Conservation (phyloP, 106 monocot species). For the Dioscorea dumetorum region DNA sequence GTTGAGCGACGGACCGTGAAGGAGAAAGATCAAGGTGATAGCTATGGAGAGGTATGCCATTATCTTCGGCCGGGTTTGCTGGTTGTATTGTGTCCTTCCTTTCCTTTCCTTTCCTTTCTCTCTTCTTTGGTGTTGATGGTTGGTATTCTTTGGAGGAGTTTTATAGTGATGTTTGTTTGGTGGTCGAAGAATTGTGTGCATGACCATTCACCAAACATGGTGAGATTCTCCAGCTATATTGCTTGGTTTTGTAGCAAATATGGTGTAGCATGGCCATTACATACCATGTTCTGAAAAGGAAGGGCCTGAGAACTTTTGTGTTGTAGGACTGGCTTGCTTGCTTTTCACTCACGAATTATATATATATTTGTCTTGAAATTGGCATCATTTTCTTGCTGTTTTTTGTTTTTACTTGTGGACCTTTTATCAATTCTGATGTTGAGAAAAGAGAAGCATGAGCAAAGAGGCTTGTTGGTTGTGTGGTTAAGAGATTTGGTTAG, state of each 20-base stretch:
- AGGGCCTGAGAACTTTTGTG: not conserved
- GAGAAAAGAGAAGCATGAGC: too few species aligned
- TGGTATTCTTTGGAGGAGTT: not conserved
- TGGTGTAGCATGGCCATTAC: not conserved
- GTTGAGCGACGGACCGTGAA: not conserved
- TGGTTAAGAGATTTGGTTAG: too few species aligned
- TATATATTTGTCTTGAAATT: not conserved
- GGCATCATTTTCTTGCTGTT: not conserved
- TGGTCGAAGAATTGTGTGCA: not conserved
- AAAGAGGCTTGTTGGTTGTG: too few species aligned
- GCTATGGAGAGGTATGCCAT: not conserved
- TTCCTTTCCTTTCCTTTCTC: not conserved
- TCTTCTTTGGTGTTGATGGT: not conserved
- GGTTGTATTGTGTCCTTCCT: not conserved
- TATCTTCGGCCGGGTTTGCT: not conserved
- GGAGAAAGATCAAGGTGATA: slow-evolving; percentile 13
- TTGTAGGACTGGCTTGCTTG: not conserved
- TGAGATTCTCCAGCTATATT: not conserved
- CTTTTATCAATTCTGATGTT: too few species aligned
- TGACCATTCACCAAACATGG: not conserved
- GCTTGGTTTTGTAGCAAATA: not conserved
- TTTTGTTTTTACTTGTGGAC: too few species aligned
- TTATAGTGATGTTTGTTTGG: not conserved
- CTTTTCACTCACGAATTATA: not conserved
- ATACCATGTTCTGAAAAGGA: not conserved